These are phyloP conservation scores for Larix kaempferi DNA, from an alignment of 75 land plant species.

Conservation along the genomic window DNA sequence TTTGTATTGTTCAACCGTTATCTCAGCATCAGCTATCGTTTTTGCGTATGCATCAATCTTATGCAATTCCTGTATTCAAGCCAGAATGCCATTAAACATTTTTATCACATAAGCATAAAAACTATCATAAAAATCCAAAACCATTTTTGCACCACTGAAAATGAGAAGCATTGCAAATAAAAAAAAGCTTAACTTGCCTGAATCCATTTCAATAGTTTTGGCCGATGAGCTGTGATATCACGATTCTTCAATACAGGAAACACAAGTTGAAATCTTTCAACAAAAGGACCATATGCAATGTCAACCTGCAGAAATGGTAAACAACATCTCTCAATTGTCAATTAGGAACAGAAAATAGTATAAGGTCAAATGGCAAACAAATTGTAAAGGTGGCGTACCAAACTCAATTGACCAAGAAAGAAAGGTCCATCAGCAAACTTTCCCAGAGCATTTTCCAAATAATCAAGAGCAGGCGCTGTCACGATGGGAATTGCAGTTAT, in stretches of 20 bases:
- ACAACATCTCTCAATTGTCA: neutral
- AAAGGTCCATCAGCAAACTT: slow-evolving; percentile 81
- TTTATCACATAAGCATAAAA: neutral
- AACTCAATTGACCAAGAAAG: slow-evolving; percentile 71
- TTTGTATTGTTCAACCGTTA: slow-evolving; percentile 30
- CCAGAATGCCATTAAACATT: neutral
- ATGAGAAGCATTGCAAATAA: slow-evolving; percentile 59
- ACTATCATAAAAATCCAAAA: slow-evolving; percentile 14
- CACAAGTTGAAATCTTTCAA: slow-evolving; percentile 62
- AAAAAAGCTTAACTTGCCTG: slow-evolving; percentile 52
- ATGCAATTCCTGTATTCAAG: slow-evolving; percentile 52
- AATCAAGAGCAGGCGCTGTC: slow-evolving; percentile 55
- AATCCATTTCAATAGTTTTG: slow-evolving; percentile 72
- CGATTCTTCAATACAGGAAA: slow-evolving; percentile 40
- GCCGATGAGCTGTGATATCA: slow-evolving; percentile 72
- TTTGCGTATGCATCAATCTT: slow-evolving; percentile 54
- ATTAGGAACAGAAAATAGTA: neutral
- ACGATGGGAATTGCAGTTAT: neutral
- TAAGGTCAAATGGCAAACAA: neutral
- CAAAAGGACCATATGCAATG: slow-evolving; percentile 85
- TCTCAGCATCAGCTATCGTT: slow-evolving; percentile 44
- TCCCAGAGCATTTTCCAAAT: slow-evolving; percentile 57
- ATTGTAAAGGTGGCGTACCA: slow-evolving; percentile 30
- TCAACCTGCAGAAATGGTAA: slow-evolving; percentile 55
- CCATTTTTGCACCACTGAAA: slow-evolving; percentile 46